Evolutionary conservation across 2,329 filamentous ascomycete species (phyloP).

Genomic region (Thelonectria discophora): DNA sequence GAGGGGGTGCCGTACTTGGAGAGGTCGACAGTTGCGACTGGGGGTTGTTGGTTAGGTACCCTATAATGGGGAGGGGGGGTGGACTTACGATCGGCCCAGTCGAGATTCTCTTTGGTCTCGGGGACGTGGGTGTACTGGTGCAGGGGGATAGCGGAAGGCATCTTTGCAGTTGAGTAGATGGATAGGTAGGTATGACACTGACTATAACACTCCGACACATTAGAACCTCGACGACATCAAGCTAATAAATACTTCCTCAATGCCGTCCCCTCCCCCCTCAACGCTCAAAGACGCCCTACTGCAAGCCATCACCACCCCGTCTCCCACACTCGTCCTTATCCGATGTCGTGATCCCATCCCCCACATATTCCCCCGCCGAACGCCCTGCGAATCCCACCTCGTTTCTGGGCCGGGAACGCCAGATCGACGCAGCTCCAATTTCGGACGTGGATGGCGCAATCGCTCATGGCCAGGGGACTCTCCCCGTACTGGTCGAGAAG

Average conservation of each 20-base stretch:
- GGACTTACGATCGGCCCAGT: conserved; percentile 49
- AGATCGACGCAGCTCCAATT: conserved; percentile 12
- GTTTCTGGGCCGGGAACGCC: conserved; percentile 9
- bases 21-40: conserved; percentile 48
- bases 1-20: conserved; percentile 46
- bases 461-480: not conserved
- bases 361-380: conserved; percentile 20
- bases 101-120: conserved; percentile 49
- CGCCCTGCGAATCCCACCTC: not conserved
- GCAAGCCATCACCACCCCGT: not conserved
- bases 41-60: not conserved
- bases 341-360: conserved; percentile 24
- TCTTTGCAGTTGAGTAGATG: conserved; percentile 27
- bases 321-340: conserved; percentile 5
- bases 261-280: not conserved
- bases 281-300: not conserved
- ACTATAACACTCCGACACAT: not conserved
- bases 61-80: not conserved
- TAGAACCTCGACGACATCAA: not conserved
- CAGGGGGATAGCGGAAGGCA: conserved; percentile 46
- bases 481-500: not conserved
- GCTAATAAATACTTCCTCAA: conserved; percentile 11
- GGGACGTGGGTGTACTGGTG: conserved; percentile 49
- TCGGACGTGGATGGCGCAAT: conserved; percentile 10
- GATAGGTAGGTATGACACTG: not conserved